Percentiles rank a stretch among this genome's conserved stretches.
Evolutionary conservation across 2,329 filamentous ascomycete genomes (phyloP).

Genomic region (Botryotinia convoluta): DNA sequence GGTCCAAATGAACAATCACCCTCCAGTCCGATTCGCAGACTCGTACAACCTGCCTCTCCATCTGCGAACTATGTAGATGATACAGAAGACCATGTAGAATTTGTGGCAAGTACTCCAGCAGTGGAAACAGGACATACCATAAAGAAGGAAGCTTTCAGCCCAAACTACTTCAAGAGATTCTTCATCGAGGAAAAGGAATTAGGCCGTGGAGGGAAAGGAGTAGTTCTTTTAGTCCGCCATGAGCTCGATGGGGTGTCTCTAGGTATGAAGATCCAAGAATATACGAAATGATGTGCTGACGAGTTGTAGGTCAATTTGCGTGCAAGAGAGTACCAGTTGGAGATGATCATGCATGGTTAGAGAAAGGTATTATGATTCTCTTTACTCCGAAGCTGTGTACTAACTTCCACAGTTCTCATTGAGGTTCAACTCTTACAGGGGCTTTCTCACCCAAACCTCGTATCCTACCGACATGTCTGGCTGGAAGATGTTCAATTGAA

Average conservation of each 20-base stretch:
- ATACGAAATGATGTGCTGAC: slow-evolving; percentile 22
- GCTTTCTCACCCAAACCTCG: slow-evolving; percentile 89
- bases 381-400: slow-evolving; percentile 9
- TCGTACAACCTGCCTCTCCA: slow-evolving; percentile 36
- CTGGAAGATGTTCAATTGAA: slow-evolving; percentile 83
- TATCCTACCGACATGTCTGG: slow-evolving; percentile 97
- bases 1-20: slow-evolving; percentile 47
- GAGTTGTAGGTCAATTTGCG: slow-evolving; percentile 66
- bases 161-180: slow-evolving; percentile 88
- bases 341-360: slow-evolving; percentile 90
- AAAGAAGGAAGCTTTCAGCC: slow-evolving; percentile 81
- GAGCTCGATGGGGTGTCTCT: slow-evolving; percentile 84
- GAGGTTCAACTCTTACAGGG: slow-evolving; percentile 92
- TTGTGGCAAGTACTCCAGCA: slow-evolving; percentile 52
- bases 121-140: slow-evolving; percentile 63
- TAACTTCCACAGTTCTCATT: slow-evolving; percentile 58
- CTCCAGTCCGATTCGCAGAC: slow-evolving; percentile 53
- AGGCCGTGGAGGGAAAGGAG: slow-evolving; percentile 87
- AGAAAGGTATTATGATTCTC: slow-evolving; percentile 55
- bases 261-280: slow-evolving; percentile 40
- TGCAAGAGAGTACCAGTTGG: slow-evolving; percentile 97
- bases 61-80: slow-evolving; percentile 32
- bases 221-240: slow-evolving; percentile 91
- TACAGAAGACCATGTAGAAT: slow-evolving; percentile 41
- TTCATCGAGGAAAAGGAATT: slow-evolving; percentile 87